Conservation (phyloP, 1,139 yeast genomes). For the Yamadazyma buinensis region DNA sequence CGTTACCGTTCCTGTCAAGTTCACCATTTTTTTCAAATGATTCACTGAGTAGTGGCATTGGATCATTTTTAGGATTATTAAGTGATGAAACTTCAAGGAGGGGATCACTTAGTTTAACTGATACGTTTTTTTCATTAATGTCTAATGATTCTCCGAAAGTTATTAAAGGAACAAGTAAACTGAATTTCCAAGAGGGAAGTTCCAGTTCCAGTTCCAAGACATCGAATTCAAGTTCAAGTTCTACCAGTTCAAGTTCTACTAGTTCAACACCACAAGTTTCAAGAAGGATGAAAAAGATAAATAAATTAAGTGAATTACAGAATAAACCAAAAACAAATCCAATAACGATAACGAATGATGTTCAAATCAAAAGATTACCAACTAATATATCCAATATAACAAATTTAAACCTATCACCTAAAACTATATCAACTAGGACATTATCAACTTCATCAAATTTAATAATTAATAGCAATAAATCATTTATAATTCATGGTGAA, state of each 20-base stretch:
- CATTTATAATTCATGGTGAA: constrained; percentile 41
- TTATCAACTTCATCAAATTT: constrained; percentile 42
- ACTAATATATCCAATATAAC: constrained; percentile 15
- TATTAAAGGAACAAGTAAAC: constrained; percentile 4
- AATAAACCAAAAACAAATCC: constrained; percentile 17
- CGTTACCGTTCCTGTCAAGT: too few relatives aligned
- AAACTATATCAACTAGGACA: constrained; percentile 1
- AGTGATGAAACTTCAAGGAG: constrained; percentile 1
- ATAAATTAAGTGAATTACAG: constrained; percentile 13
- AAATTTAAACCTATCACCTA: constrained; percentile 1
- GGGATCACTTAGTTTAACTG: constrained; percentile 9
- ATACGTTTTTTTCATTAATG: constrained; percentile 13
- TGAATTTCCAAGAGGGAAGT: constrained; percentile 3
- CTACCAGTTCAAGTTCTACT: background rate
- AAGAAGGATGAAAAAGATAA: constrained; percentile 5
- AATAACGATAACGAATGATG: constrained; percentile 18
- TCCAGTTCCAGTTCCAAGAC: constrained; percentile 1
- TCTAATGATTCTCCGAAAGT: constrained; percentile 9
- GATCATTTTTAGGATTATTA: constrained; percentile 11
- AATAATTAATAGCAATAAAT: constrained; percentile 46
- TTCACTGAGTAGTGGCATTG: constrained; percentile 2
- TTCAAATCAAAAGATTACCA: constrained; percentile 26
- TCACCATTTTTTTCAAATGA: too few relatives aligned
- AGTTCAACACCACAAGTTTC: background rate
- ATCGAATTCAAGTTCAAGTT: constrained; percentile 1